These are phyloP conservation scores for Euphorbia pulcherrima DNA, from an alignment of 345 rosid genomes.

Conservation along the genomic window DNA sequence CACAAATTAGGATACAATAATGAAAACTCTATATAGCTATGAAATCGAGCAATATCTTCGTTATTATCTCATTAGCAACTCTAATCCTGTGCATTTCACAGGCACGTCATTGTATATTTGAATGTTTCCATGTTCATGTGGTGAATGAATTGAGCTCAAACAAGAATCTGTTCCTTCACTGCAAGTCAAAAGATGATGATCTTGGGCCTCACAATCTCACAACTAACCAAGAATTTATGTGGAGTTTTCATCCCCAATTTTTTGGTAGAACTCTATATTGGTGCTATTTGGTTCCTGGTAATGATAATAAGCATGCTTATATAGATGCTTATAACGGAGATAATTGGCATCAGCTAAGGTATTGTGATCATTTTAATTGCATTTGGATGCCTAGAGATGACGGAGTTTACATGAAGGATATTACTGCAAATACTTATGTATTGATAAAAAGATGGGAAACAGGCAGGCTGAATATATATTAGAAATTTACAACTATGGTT, in stretches of 20 bases:
- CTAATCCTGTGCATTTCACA: background rate
- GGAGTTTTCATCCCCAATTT: conserved; percentile 34
- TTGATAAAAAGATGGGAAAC: background rate
- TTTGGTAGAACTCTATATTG: conserved; percentile 29
- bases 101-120: background rate
- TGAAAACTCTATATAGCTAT: background rate
- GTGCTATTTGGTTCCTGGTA: conserved; percentile 28
- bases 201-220: conserved; percentile 25
- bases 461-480: background rate
- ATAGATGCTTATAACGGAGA: conserved; percentile 1
- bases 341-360: background rate
- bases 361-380: background rate
- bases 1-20: too few species aligned
- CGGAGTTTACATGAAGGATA: background rate
- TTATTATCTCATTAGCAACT: background rate
- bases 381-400: background rate
- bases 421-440: background rate
- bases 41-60: background rate
- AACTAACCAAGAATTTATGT: conserved; percentile 7
- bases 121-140: background rate
- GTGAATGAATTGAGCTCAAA: background rate
- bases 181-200: conserved; percentile 37
- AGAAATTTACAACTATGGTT: background rate
- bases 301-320: conserved; percentile 16
- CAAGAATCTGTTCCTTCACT: conserved; percentile 24